Conservation (phyloP, 176 grass and related monocot genomes). For the Oropetium thomaeum region DNA sequence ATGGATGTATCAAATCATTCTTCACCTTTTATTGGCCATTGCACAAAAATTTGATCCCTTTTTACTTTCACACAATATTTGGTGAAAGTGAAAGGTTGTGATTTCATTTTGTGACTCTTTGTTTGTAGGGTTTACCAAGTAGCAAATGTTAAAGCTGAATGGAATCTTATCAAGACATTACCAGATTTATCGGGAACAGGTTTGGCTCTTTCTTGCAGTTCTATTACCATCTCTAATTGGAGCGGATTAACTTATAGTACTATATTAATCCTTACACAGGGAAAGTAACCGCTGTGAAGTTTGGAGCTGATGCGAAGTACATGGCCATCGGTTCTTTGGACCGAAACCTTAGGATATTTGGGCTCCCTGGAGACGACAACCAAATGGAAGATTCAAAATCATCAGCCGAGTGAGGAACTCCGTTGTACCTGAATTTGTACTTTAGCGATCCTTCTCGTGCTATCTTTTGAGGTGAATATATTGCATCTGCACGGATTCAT, state of each 20-base stretch:
- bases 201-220: not conserved
- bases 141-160: constrained; percentile 87
- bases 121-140: constrained; percentile 89
- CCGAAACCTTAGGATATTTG: constrained; percentile 92
- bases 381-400: constrained; percentile 50
- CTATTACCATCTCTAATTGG: not conserved
- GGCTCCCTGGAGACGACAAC: constrained; percentile 82
- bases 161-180: constrained; percentile 93
- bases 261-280: constrained; percentile 39
- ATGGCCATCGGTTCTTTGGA: constrained; percentile 93
- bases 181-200: constrained; percentile 99
- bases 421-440: constrained; percentile 11
- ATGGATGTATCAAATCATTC: not conserved
- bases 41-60: not conserved
- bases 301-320: constrained; percentile 85
- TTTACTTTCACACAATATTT: not conserved
- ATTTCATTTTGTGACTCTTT: too few relatives aligned
- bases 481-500: not conserved
- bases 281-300: constrained; percentile 77
- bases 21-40: not conserved
- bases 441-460: not conserved
- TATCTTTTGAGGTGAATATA: constrained; percentile 10
- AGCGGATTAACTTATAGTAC: constrained; percentile 11
- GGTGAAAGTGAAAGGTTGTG: not conserved
- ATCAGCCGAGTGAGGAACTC: constrained; percentile 34